Percentiles rank a stretch among this genome's conserved stretches.
Conservation (phyloP, 2,329 filamentous ascomycete species). For the Stemphylium vesicarium region DNA sequence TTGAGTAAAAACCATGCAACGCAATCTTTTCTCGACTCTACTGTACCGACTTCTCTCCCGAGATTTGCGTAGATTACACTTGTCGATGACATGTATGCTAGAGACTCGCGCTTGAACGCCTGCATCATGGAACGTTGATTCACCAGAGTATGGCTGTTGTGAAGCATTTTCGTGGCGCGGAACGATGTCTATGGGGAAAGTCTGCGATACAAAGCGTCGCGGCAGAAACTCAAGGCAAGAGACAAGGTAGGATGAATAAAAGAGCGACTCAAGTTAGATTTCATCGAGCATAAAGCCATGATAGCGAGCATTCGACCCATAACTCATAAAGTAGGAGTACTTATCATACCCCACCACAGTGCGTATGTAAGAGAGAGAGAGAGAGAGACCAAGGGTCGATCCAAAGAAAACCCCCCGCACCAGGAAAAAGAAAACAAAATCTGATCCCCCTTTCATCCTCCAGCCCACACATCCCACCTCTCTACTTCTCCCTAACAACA, state of each 20-base stretch:
- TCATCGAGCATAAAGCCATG: neutral
- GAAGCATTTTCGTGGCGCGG: too few species aligned
- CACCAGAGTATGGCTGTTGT: too few species aligned
- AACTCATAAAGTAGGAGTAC: neutral
- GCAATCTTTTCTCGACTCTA: too few species aligned
- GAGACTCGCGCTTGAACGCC: too few species aligned
- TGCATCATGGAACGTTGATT: too few species aligned
- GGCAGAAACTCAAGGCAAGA: neutral
- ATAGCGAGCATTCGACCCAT: neutral
- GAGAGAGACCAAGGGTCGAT: constrained; percentile 18
- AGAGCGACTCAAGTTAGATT: neutral
- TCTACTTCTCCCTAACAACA: constrained; percentile 23
- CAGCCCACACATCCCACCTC: neutral
- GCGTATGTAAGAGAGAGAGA: neutral
- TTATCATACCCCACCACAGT: too few species aligned
- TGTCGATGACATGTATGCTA: too few species aligned
- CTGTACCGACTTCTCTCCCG: too few species aligned
- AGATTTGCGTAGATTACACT: too few species aligned
- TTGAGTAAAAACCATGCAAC: too few species aligned
- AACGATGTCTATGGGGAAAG: neutral
- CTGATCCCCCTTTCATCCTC: constrained; percentile 1
- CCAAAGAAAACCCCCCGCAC: constrained; percentile 4
- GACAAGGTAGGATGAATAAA: neutral
- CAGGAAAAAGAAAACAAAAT: constrained; percentile 6
- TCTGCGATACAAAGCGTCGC: too few species aligned